Percentiles rank a stretch among this genome's conserved stretches.
phyloP scores from a whole-genome alignment of 148 eudicot genomes.

The Chenopodium suecicum region DNA sequence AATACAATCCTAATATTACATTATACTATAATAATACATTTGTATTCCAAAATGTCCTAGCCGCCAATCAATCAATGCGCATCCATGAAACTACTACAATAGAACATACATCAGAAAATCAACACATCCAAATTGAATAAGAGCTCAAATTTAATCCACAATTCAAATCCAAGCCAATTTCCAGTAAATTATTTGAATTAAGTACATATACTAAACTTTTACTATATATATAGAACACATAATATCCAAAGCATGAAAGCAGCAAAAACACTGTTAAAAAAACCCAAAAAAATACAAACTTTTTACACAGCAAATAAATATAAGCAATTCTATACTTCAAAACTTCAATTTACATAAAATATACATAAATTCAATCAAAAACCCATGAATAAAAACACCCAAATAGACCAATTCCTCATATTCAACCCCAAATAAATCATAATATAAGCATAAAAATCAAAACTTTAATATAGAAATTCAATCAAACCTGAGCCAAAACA shows the following conservation, averaged over 20 bases:
- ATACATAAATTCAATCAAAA: background rate
- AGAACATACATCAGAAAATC: background rate
- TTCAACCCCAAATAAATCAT: too few relatives aligned
- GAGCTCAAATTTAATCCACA: too few relatives aligned
- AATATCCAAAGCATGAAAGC: background rate
- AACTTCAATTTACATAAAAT: background rate
- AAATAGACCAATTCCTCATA: background rate
- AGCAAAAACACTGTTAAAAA: background rate
- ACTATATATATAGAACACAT: too few relatives aligned
- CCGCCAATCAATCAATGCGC: too few relatives aligned
- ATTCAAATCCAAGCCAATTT: background rate
- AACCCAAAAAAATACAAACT: background rate
- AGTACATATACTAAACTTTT: too few relatives aligned
- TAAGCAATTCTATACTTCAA: background rate
- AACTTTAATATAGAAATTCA: background rate
- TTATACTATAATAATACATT: background rate
- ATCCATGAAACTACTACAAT: too few relatives aligned
- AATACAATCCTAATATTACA: background rate
- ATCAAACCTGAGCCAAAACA: slow-evolving; percentile 66
- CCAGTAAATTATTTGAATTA: too few relatives aligned
- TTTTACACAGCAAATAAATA: background rate
- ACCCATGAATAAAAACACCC: background rate
- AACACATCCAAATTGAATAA: too few relatives aligned
- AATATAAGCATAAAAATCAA: background rate
- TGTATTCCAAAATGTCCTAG: too few relatives aligned